These are phyloP conservation scores for Furculomyces boomerangus DNA, from an alignment of 371 early-diverging fungal genomes.

Conservation along the genomic window DNA sequence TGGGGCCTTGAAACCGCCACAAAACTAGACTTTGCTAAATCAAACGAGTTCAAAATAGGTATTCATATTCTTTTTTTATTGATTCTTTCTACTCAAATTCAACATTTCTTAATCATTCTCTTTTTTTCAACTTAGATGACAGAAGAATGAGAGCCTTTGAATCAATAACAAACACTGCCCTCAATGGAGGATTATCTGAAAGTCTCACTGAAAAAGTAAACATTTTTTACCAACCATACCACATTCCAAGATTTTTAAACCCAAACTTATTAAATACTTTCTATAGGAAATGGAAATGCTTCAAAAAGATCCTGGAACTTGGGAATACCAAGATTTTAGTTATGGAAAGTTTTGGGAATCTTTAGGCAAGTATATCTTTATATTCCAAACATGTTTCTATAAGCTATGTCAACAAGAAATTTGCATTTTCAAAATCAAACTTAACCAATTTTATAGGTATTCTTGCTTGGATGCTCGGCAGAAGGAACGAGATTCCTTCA, in stretches of 20 bases:
- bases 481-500: constrained; percentile 24
- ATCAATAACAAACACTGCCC: constrained; percentile 21
- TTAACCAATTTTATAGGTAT: constrained; percentile 11
- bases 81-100: neutral
- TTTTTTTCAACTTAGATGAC: constrained; percentile 7
- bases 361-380: constrained; percentile 4
- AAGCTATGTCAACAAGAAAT: neutral
- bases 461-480: constrained; percentile 27
- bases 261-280: neutral
- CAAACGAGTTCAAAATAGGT: constrained; percentile 11
- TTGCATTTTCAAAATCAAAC: neutral
- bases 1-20: constrained; percentile 34
- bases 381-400: neutral
- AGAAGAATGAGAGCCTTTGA: constrained; percentile 20
- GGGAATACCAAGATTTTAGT: constrained; percentile 23
- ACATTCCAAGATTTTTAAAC: neutral
- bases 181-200: constrained; percentile 18
- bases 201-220: constrained; percentile 15
- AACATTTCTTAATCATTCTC: neutral
- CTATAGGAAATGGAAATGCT: constrained; percentile 20
- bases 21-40: constrained; percentile 16
- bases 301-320: constrained; percentile 17
- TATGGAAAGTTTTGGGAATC: constrained; percentile 30
- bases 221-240: neutral
- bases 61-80: constrained; percentile 4